These are phyloP conservation scores for Claviceps arundinis DNA, from an alignment of 2,329 filamentous ascomycete genomes.

Conservation along the genomic window DNA sequence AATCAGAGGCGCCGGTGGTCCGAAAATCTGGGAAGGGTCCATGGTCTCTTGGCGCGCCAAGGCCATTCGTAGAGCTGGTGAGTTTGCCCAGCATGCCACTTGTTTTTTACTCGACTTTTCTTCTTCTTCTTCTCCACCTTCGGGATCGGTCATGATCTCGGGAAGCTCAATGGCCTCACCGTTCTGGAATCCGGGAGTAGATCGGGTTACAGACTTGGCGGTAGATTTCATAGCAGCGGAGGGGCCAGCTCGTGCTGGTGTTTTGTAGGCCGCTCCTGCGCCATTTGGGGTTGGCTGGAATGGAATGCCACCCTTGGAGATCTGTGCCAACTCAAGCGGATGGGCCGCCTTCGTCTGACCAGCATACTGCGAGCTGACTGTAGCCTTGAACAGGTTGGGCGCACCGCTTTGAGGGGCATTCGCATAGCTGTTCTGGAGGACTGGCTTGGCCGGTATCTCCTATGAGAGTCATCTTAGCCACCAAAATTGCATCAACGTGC, in stretches of 20 bases:
- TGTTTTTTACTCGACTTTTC: constrained; percentile 38
- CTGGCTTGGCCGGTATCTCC: constrained; percentile 47
- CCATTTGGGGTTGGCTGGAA: constrained; percentile 62
- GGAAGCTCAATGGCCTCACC: constrained; percentile 85
- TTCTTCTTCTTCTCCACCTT: constrained; percentile 69
- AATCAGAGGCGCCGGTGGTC: constrained; percentile 71
- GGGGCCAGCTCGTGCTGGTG: constrained; percentile 45
- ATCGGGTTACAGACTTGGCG: constrained; percentile 47
- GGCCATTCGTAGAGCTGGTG: constrained; percentile 63
- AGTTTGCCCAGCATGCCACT: constrained; percentile 77
- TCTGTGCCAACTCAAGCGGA: constrained; percentile 73
- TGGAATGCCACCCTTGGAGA: constrained; percentile 77
- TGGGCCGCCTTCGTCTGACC: constrained; percentile 50
- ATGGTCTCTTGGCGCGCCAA: constrained; percentile 72
- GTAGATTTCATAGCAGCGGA: constrained; percentile 35
- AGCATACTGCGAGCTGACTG: constrained; percentile 53
- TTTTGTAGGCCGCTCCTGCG: constrained; percentile 48
- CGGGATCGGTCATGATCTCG: constrained; percentile 89
- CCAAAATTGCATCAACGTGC: not conserved
- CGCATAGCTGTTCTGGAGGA: constrained; percentile 48
- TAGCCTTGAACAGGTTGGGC: constrained; percentile 51
- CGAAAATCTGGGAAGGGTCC: constrained; percentile 78
- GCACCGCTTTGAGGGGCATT: constrained; percentile 40
- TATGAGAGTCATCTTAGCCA: constrained; percentile 16
- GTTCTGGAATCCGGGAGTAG: constrained; percentile 76